A percentile compares a stretch with the other conserved stretches of the same genome.
phyloP scores from a whole-genome alignment of 148 eudicot species.

The Camellia lanceoleosa region DNA sequence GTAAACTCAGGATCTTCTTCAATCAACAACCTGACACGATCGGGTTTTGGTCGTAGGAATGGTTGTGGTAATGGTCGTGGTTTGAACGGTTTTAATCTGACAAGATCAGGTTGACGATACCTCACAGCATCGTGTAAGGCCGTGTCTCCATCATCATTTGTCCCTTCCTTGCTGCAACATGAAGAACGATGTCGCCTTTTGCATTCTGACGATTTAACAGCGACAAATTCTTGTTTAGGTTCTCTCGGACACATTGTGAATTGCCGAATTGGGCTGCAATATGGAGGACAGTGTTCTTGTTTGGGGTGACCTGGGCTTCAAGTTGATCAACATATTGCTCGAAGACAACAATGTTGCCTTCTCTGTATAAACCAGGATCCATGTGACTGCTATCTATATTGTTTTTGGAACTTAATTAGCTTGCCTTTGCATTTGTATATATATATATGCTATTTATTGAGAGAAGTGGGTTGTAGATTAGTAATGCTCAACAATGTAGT shows the following conservation, averaged over 20 bases:
- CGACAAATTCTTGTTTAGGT: not conserved
- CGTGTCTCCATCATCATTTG: not conserved
- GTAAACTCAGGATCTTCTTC: too few species aligned
- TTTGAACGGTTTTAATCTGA: too few species aligned
- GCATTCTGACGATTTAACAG: not conserved
- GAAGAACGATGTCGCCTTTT: not conserved
- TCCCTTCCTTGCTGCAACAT: slow-evolving; percentile 12
- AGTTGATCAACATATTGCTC: not conserved
- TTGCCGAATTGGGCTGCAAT: slow-evolving; percentile 15
- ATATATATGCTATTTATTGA: too few species aligned
- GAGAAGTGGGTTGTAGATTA: too few species aligned
- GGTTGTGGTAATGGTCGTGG: too few species aligned
- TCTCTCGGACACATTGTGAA: not conserved
- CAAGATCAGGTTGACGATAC: not conserved
- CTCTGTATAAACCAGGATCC: slow-evolving; percentile 3
- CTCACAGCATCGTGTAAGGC: slow-evolving; percentile 16
- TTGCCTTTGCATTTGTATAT: too few species aligned
- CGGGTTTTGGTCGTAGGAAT: too few species aligned
- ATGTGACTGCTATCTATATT: not conserved
- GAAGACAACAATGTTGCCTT: not conserved
- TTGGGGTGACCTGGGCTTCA: slow-evolving; percentile 2
- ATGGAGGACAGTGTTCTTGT: slow-evolving; percentile 19
- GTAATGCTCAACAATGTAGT: too few species aligned
- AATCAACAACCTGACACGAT: too few species aligned
- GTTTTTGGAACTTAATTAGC: too few species aligned